Base-by-base conservation (phyloP, 805 yeast genomes). In the Sugiyamaella floridensis region DNA sequence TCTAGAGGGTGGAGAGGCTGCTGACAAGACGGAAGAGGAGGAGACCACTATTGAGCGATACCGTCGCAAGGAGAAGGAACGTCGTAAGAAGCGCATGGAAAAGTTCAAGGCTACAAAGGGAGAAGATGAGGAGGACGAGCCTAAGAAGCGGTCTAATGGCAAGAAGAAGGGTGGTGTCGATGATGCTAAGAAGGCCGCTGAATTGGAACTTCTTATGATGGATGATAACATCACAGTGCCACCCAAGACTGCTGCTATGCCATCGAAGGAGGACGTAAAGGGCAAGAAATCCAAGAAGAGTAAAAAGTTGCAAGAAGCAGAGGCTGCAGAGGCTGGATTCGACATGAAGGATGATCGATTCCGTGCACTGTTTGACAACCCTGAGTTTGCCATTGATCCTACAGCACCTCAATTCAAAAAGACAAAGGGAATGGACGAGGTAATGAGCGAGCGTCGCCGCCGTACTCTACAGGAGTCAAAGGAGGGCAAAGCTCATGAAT, bases 351-450 rank as follows among this genome's bases (percentile, higher is more conserved):
- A 93, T 74, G 82, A 85, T 14, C 83, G 99, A 71, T 93, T 93
- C 74, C 77, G 77, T 46, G 95, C 85, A 58, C 75, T 89, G 58
- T 88, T 84, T 64, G 89, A 89, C 62, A 83, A 81, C 56, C 96
- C 87, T 57, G 93, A 85, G 56, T 93, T 81, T 70, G 97, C 97
- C 11, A 89, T 95, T 65, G 99, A 95, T 69, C 95, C 97, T 19
- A 83, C 95, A 18, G 82, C 77, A 63, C 86, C 95, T n/a, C 96
- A 88, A 66, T 92, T 80, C 75, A 89, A 86, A 72, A 81, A 84
- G 69, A 90, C 98, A 1, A 73, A 80, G 15, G 89, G 93, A 22
- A 90, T 92, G 96, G 83, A 84, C 65, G 77, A 83, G 67, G 79
- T 93, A 52, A 70, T 93, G 72, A 76, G 80, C 45, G 96, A 89